Evolutionary conservation across 2,329 filamentous ascomycete species (phyloP).

Genomic region (Periconia sp.): DNA sequence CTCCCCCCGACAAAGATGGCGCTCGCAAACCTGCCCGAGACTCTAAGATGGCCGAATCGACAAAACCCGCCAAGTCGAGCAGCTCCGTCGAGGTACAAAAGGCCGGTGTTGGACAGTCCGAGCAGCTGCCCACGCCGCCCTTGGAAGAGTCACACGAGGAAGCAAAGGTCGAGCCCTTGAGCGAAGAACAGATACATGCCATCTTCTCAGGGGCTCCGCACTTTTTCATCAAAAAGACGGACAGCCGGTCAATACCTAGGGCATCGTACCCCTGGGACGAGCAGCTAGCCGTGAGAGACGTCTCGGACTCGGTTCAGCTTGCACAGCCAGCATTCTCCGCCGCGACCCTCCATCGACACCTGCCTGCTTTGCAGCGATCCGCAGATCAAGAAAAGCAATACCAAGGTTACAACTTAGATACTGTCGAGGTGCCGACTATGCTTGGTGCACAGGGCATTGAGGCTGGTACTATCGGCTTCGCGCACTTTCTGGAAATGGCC

Average conservation of each 20-base stretch:
- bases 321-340: conserved; percentile 46
- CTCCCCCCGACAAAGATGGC: conserved; percentile 10
- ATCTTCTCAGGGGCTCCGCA: conserved; percentile 79
- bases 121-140: conserved; percentile 20
- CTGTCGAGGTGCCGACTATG: conserved; percentile 70
- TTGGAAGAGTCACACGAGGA: conserved; percentile 10
- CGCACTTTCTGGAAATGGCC: conserved; percentile 69
- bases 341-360: conserved; percentile 35
- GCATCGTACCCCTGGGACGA: conserved; percentile 73
- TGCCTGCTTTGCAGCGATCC: conserved; percentile 16
- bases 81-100: conserved; percentile 17
- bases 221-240: conserved; percentile 68
- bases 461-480: conserved; percentile 72
- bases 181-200: conserved; percentile 66
- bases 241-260: conserved; percentile 66
- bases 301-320: conserved; percentile 58
- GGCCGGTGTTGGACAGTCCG: conserved; percentile 10
- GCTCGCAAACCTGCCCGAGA: conserved; percentile 15
- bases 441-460: conserved; percentile 74
- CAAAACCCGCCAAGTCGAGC: conserved; percentile 14
- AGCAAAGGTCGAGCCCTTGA: conserved; percentile 25
- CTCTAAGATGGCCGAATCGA: conserved; percentile 22
- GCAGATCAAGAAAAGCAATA: conserved; percentile 22
- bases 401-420: conserved; percentile 38
- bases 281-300: conserved; percentile 63